phyloP scores from a whole-genome alignment of 2,329 filamentous ascomycete species.

The Tricladium varicosporioides region DNA sequence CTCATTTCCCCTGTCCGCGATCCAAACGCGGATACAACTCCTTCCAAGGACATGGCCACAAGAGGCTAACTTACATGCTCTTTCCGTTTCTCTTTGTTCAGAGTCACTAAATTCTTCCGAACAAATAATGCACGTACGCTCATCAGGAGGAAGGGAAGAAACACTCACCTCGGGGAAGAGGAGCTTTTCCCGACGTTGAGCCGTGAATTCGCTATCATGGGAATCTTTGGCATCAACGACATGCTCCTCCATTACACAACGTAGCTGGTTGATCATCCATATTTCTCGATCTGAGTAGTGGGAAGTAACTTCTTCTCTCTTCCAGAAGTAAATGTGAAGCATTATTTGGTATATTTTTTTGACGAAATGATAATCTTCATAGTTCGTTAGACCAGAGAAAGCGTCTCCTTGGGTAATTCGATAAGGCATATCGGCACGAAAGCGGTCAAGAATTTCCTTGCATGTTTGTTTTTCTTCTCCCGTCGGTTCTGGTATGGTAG shows the following conservation, averaged over 20 bases:
- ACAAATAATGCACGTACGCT: neutral
- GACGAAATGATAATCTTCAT: neutral
- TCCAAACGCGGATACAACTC: neutral
- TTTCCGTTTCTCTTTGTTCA: neutral
- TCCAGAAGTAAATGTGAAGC: too few species aligned
- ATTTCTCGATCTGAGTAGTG: too few species aligned
- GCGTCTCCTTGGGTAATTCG: neutral
- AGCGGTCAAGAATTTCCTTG: neutral
- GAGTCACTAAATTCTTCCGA: neutral
- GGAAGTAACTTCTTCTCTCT: too few species aligned
- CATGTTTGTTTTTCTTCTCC: neutral
- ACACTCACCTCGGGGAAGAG: neutral
- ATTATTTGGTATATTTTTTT: too few species aligned
- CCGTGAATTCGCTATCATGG: neutral
- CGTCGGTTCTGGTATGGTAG: neutral
- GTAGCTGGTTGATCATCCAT: too few species aligned
- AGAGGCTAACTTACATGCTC: neutral
- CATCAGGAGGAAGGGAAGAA: neutral
- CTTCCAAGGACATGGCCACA: neutral
- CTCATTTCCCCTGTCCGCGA: neutral
- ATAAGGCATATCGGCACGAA: neutral
- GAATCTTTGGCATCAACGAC: neutral
- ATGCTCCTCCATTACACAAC: too few species aligned
- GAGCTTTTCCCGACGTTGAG: neutral
- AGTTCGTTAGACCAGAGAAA: neutral